phyloP scores from a whole-genome alignment of 805 yeast species.

The Wickerhamiella spandovensis region DNA sequence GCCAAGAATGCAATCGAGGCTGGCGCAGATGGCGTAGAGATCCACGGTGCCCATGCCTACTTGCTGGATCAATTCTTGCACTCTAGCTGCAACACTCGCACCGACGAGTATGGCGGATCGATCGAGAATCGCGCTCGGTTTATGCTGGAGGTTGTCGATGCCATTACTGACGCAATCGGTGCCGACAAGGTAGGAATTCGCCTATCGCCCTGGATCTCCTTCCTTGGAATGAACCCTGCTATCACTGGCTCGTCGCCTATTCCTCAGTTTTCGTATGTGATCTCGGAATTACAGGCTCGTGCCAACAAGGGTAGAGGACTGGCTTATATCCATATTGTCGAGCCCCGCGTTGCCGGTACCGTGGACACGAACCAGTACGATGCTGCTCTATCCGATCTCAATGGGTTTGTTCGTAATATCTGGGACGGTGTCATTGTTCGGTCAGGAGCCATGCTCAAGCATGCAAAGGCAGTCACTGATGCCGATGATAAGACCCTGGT shows the following conservation, averaged over 20 bases:
- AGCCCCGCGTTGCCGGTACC: constrained; percentile 28
- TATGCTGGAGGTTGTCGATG: constrained; percentile 35
- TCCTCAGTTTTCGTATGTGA: constrained; percentile 31
- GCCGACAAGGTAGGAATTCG: constrained; percentile 27
- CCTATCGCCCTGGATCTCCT: constrained; percentile 27
- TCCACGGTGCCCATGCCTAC: constrained; percentile 56
- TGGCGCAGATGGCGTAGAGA: constrained; percentile 51
- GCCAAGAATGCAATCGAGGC: constrained; percentile 40
- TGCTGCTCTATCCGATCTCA: constrained; percentile 2
- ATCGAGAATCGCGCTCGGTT: constrained; percentile 45
- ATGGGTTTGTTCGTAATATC: constrained; percentile 12
- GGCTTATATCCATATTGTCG: constrained; percentile 33
- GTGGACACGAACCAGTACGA: not conserved
- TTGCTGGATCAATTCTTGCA: constrained; percentile 37
- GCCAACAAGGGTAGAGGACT: constrained; percentile 27
- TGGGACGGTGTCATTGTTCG: constrained; percentile 17
- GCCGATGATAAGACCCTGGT: constrained; percentile 23
- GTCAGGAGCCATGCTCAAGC: constrained; percentile 10
- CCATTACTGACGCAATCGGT: constrained; percentile 26
- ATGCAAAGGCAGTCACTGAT: constrained; percentile 1
- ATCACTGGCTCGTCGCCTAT: constrained; percentile 18
- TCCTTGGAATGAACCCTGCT: constrained; percentile 21
- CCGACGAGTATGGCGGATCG: constrained; percentile 52
- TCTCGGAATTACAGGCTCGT: constrained; percentile 30
- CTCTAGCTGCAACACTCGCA: constrained; percentile 35